Conservation (phyloP, 1,284 basidiomycete genomes). For the Fomitopsis palustris region DNA sequence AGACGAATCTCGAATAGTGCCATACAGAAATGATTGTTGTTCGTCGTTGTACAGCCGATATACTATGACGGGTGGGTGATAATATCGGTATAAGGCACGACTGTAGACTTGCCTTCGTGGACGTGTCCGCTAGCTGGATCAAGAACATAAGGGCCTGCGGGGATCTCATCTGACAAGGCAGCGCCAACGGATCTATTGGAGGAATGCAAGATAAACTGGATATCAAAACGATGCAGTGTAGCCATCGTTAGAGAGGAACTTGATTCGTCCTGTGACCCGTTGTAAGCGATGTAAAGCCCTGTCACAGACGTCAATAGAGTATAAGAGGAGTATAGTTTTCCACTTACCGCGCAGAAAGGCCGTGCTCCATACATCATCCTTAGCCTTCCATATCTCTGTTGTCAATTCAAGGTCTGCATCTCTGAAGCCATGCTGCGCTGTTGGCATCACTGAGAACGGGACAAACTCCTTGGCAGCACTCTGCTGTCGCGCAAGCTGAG, state of each 20-base stretch:
- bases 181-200: slow-evolving; percentile 12
- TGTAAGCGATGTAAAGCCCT: slow-evolving; percentile 23
- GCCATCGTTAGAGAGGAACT: slow-evolving; percentile 7
- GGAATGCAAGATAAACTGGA: slow-evolving; percentile 19
- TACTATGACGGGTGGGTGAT: slow-evolving; percentile 15
- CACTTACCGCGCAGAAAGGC: slow-evolving; percentile 23
- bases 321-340: background rate
- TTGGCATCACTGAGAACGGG: slow-evolving; percentile 26
- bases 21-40: slow-evolving; percentile 28
- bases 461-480: slow-evolving; percentile 11
- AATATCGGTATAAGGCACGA: background rate
- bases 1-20: slow-evolving; percentile 22
- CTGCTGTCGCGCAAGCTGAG: background rate
- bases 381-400: slow-evolving; percentile 12
- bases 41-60: slow-evolving; percentile 29
- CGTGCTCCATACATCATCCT: slow-evolving; percentile 28
- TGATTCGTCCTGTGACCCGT: slow-evolving; percentile 13
- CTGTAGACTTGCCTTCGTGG: slow-evolving; percentile 19
- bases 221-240: slow-evolving; percentile 12
- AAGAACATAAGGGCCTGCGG: slow-evolving; percentile 28
- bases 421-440: slow-evolving; percentile 15
- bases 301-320: background rate
- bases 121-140: slow-evolving; percentile 21
- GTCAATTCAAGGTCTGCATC: slow-evolving; percentile 16
- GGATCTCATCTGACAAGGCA: slow-evolving; percentile 12